Percentiles rank a stretch among this genome's conserved stretches.
Evolutionary conservation across 1,139 yeast species (phyloP).

Genomic region (Ashbya aceris): DNA sequence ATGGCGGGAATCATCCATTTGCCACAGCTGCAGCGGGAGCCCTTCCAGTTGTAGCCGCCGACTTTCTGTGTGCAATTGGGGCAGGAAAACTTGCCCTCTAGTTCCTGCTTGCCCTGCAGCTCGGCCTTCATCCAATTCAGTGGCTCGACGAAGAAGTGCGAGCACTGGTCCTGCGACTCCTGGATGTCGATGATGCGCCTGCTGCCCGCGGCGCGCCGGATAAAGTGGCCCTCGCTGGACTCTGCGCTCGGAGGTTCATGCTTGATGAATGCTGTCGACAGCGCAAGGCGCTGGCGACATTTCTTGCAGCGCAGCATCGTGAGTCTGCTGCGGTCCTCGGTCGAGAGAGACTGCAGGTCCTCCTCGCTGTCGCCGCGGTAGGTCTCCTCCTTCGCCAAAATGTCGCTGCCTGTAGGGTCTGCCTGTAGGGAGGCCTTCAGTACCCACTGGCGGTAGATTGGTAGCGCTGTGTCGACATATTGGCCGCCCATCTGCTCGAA

Average conservation of each 20-base stretch:
- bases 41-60: conserved; percentile 94
- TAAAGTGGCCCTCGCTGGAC: conserved; percentile 54
- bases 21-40: conserved; percentile 90
- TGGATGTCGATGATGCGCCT: conserved; percentile 47
- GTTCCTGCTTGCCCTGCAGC: conserved; percentile 46
- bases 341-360: conserved; percentile 24
- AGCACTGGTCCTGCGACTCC: conserved; percentile 53
- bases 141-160: conserved; percentile 85
- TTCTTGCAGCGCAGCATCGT: conserved; percentile 55
- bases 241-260: conserved; percentile 54
- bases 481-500: conserved; percentile 44
- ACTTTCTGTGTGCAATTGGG: conserved; percentile 76
- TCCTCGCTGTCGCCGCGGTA: conserved; percentile 20
- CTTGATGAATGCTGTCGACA: conserved; percentile 41
- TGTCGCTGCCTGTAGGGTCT: conserved; percentile 30
- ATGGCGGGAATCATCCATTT: conserved; percentile 94
- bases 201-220: conserved; percentile 52
- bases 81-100: conserved; percentile 82
- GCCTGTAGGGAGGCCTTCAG: conserved; percentile 32
- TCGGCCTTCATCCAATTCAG: conserved; percentile 84
- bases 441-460: conserved; percentile 46
- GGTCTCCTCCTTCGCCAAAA: conserved; percentile 28
- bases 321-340: conserved; percentile 16
- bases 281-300: conserved; percentile 50
- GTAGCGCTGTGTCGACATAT: conserved; percentile 30